phyloP scores from a whole-genome alignment of 129 eudicot genomes.

The Glebionis coronaria region DNA sequence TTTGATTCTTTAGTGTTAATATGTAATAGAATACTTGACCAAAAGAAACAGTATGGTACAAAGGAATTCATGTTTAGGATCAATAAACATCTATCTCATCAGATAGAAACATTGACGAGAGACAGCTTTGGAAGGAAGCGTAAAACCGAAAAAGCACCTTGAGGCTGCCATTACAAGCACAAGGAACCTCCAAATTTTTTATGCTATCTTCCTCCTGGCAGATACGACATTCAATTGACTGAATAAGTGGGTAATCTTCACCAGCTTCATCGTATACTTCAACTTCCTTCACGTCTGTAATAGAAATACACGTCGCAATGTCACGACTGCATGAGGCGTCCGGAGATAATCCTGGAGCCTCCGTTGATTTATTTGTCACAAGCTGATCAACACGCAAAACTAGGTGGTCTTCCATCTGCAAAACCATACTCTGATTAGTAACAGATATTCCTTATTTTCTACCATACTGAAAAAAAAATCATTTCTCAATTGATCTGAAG shows the following conservation, averaged over 20 bases:
- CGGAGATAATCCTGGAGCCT: slow-evolving; percentile 29
- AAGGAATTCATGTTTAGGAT: not conserved
- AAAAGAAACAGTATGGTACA: not conserved
- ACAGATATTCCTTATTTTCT: not conserved
- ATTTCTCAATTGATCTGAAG: not conserved
- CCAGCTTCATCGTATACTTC: slow-evolving; percentile 31
- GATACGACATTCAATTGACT: slow-evolving; percentile 67
- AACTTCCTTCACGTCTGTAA: slow-evolving; percentile 30
- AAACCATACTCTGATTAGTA: not conserved
- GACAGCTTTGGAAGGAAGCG: not conserved
- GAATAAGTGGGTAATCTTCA: slow-evolving; percentile 63
- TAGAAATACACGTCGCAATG: slow-evolving; percentile 14
- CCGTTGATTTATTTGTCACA: slow-evolving; percentile 22
- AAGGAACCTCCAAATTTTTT: slow-evolving; percentile 63
- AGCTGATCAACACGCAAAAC: slow-evolving; percentile 48
- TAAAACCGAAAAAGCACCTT: slow-evolving; percentile 12
- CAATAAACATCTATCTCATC: too few relatives aligned
- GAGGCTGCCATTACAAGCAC: slow-evolving; percentile 60
- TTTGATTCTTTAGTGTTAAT: not conserved
- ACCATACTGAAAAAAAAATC: not conserved
- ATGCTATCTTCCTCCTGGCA: slow-evolving; percentile 78
- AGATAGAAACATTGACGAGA: not conserved
- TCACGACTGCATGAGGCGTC: slow-evolving; percentile 31
- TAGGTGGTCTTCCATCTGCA: slow-evolving; percentile 53
- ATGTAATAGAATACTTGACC: not conserved